Evolutionary conservation across 331 rosid species (phyloP), one percentile per base, ranked within the genome.

Genomic region (Rhamnella rubrinervis): DNA sequence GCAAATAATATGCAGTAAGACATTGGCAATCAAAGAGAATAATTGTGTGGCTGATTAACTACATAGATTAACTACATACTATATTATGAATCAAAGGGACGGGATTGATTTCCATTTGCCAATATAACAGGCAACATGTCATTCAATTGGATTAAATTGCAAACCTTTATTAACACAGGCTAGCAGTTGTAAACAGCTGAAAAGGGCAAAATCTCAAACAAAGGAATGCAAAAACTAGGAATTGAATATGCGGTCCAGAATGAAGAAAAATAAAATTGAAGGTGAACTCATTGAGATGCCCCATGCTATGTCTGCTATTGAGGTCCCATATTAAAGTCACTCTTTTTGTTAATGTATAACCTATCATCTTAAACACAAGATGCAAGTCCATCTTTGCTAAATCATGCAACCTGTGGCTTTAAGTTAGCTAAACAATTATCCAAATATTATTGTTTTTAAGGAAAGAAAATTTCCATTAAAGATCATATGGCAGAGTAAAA

Each of bases 401-500:
- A 56, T 4, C 16, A 23, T 40, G 64, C 38, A 40, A 44, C 5
- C 17, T 13, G 47, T 6, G 50, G 49, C 20, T 38, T 55, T 67
- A 7, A 38, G 47, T 39, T 35, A n/a, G 66, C 26, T 31, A 20
- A 38, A 46, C 0, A 18, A 4, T 31, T 11, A 47, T 47, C 16
- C 61, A 55, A 8, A 7, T 0, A 59, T 12, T 31, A 25, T 37
- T 56, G 16, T 71, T n/a, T 15, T 71, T 11, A 35, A 18, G 51
- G 28, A 4, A 71, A 62, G 21, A 44, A 38, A 38, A 49, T 20
- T 25, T 41, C 1, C 15, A 40, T 55, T 9, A 52, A 8, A 26
- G 26, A 71, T 51, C 52, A 26, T 11, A 41, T 14, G 72, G 61
- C n/a, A 8, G 51, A 71, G 23, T 46, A 10, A 55, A 65, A 39